Base-by-base conservation (phyloP, 1,139 yeast genomes). In the Kodamaea sp. region DNA sequence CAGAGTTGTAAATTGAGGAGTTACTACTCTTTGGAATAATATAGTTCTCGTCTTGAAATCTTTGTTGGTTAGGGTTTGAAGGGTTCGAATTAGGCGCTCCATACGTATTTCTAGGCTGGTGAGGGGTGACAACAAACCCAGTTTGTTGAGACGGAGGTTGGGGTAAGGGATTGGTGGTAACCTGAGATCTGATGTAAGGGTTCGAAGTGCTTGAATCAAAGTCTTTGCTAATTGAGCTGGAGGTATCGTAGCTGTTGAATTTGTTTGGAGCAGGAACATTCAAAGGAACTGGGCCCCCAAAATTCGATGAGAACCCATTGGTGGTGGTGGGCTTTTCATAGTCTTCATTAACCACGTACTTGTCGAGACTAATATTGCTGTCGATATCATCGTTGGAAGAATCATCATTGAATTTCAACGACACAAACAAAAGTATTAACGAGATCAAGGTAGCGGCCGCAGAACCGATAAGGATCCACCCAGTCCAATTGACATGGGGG, bases 391-490 rank as follows among this genome's bases (percentile, higher is more conserved):
- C 46, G 7, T 35, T 39, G n/a, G 26, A 18, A 7, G 35, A 22
- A 11, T 40, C 43, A 5, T 38, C 40, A 7, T 32, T 27, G 39
- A 50, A 57, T 18, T 44, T 50, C 35, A 56, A 46, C 28, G 55
- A 53, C 29, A 67, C 41, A 23, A 59, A 43, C 16, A 65, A 47
- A 6, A 63, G 34, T 5, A 52, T 41, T n/a, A 57, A 29, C 3
- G 73, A 56, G 13, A 66, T 40, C 39, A 83, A 55, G 31, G 71
- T 66, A 28, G 80, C 60, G 1, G 72, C 83, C 2, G 86, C 82
- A 2, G 85, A 70, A 1, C 84, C 88, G 23, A 83, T 66, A 38
- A 81, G 63, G 22, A 81, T 59, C 90, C 90, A 83, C 5, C 82
- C 74, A 26, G 79, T 69, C 89, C 89, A 83, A 8, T 71, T 64